phyloP scores from a whole-genome alignment of 768 basidiomycete species.

The Pleurotus ostreatus region DNA sequence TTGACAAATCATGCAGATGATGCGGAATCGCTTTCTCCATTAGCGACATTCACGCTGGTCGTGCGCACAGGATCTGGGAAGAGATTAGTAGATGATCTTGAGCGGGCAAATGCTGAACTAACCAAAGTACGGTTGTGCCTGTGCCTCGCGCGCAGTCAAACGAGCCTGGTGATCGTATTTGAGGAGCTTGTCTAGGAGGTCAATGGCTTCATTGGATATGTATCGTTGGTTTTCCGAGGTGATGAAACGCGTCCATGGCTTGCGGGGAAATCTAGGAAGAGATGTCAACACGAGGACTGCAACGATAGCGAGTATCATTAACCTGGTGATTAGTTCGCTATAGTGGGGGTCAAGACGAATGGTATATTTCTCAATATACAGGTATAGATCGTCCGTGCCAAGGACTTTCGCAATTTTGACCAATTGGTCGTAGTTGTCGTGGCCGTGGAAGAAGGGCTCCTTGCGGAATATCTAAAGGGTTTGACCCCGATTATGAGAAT shows the following conservation, averaged over 20 bases:
- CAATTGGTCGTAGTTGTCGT: conserved; percentile 97
- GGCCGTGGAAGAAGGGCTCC: conserved; percentile 99
- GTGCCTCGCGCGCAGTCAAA: conserved; percentile 90
- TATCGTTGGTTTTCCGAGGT: conserved; percentile 95
- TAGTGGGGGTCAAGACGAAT: conserved; percentile 96
- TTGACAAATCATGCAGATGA: conserved; percentile 35
- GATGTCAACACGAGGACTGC: conserved; percentile 5
- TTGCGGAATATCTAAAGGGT: conserved; percentile 87
- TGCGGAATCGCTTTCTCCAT: conserved; percentile 61
- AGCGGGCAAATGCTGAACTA: conserved; percentile 18
- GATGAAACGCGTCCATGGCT: conserved; percentile 94
- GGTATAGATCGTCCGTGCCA: conserved; percentile 91
- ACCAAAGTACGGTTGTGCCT: conserved; percentile 93
- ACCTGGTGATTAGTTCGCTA: conserved; percentile 71
- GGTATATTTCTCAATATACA: conserved; percentile 92
- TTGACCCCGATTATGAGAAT: neutral
- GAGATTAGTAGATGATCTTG: neutral
- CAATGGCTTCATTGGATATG: conserved; percentile 95
- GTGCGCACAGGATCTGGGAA: conserved; percentile 45
- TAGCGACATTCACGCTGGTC: conserved; percentile 35
- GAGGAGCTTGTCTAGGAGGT: conserved; percentile 91
- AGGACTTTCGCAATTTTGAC: conserved; percentile 98
- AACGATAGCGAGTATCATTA: neutral
- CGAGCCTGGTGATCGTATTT: conserved; percentile 98
- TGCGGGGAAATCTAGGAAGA: conserved; percentile 72